Evolutionary conservation across 441 rosid genomes (phyloP), one percentile per base, ranked within the genome.

Genomic region (Corymbia calophylla): DNA sequence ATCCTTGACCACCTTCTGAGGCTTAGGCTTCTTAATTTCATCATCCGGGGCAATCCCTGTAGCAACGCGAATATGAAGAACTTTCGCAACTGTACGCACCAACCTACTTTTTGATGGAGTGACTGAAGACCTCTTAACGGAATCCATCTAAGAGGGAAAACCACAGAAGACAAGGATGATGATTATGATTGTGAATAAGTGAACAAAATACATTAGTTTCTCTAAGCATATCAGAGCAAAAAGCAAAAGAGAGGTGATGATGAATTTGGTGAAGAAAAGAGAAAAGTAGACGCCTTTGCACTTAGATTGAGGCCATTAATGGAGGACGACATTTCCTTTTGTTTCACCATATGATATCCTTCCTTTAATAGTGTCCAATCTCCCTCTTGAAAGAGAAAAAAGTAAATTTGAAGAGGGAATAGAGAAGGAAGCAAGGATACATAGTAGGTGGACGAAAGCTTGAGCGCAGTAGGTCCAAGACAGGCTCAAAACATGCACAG

Each of bases 281-380:
- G 29, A 90, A 88, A 93, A 93, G 93, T 86, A 91, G 91, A 89
- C 44, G 91, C 93, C 94, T 93, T 93, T 92, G 91, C 93, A 87
- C 94, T 55, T 89, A 47, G 88, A 89, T 90, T 91, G 88, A 93
- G 93, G 93, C 56, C 90, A 90, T 49, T 53, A 89, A 87, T 53
- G 84, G 88, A 87, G 91, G 64, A 68, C 60, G 25, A 87, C 81
- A 89, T 89, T 89, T 88, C 88, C 84, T 87, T 90, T 82, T 89
- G 51, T 44, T 77, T 77, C n/a, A 23, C 51, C 3, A 77, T 14
- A 77, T 77, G 18, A 77, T 90, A 86, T 87, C 87, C 80, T 89
- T 58, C 90, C 73, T 49, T 90, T 68, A 13, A 86, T 77, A 53
- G 87, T n/a, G 86, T 84, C 51, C 11, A 70, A 44, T 77, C 84